phyloP scores from a whole-genome alignment of 2,329 filamentous ascomycete species.

The Colletotrichum tamarilloi region DNA sequence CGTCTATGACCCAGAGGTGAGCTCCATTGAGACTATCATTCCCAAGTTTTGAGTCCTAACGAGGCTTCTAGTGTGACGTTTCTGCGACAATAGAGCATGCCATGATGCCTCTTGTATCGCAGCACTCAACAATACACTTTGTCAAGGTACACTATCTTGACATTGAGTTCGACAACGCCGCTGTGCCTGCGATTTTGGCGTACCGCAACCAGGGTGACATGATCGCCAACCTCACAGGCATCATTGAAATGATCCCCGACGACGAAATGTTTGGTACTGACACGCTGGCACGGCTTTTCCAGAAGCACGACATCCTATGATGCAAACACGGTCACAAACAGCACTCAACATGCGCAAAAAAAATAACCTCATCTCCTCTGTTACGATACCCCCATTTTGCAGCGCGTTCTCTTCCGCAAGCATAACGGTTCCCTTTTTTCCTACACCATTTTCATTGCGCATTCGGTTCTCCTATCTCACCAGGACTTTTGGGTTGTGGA shows the following conservation, averaged over 20 bases:
- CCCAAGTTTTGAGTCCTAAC: constrained; percentile 36
- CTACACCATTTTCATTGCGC: constrained; percentile 4
- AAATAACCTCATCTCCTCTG: constrained; percentile 26
- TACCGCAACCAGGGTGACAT: constrained; percentile 90
- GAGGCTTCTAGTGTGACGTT: constrained; percentile 73
- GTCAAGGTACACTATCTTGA: constrained; percentile 92
- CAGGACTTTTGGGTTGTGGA: neutral
- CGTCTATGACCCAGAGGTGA: constrained; percentile 88
- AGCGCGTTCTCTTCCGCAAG: constrained; percentile 19
- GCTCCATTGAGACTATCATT: constrained; percentile 43
- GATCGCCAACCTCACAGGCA: constrained; percentile 88
- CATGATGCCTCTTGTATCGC: constrained; percentile 77
- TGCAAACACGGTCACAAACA: neutral
- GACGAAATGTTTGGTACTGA: constrained; percentile 68
- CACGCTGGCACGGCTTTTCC: constrained; percentile 63
- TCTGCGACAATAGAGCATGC: constrained; percentile 84
- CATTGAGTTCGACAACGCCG: constrained; percentile 92
- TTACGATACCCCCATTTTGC: constrained; percentile 37
- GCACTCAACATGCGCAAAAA: constrained; percentile 1
- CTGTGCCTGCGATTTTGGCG: constrained; percentile 87
- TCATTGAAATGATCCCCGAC: constrained; percentile 86
- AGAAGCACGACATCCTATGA: constrained; percentile 64
- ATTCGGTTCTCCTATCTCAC: neutral
- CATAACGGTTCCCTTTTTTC: constrained; percentile 6
- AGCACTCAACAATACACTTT: constrained; percentile 81